phyloP scores from a whole-genome alignment of 2,329 filamentous ascomycete species.

The Monosporascus sp. region DNA sequence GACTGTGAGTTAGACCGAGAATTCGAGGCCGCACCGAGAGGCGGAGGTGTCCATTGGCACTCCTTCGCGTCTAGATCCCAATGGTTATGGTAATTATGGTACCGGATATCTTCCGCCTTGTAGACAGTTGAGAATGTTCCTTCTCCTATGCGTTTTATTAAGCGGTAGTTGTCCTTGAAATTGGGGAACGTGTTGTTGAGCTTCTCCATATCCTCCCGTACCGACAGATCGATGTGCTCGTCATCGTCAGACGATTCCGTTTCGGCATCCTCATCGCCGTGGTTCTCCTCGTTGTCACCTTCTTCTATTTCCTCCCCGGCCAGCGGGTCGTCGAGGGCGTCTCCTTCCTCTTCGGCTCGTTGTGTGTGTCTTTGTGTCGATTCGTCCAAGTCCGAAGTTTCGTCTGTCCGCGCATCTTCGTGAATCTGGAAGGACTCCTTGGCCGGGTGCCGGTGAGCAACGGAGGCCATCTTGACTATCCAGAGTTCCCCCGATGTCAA shows the following conservation, averaged over 20 bases:
- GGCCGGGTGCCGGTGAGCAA: conserved; percentile 19
- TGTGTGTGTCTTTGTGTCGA: conserved; percentile 20
- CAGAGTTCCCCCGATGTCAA: background rate
- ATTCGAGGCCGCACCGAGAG: conserved; percentile 47
- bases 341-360: conserved; percentile 24
- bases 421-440: conserved; percentile 31
- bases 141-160: conserved; percentile 97
- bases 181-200: conserved; percentile 77
- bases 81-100: conserved; percentile 75
- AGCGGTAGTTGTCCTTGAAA: conserved; percentile 75
- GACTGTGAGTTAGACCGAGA: conserved; percentile 31
- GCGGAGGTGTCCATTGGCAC: conserved; percentile 63
- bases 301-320: conserved; percentile 29
- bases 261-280: conserved; percentile 37
- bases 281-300: conserved; percentile 32
- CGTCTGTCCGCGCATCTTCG: conserved; percentile 23
- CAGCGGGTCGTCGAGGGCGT: conserved; percentile 26
- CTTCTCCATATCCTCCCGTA: conserved; percentile 81
- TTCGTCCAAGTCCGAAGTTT: conserved; percentile 24
- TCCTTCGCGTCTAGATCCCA: conserved; percentile 73
- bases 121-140: conserved; percentile 98
- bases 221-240: conserved; percentile 56
- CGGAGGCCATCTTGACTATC: conserved; percentile 17
- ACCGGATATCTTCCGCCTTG: conserved; percentile 90
- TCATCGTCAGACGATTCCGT: conserved; percentile 52